These are phyloP conservation scores for Geum urbanum DNA, from an alignment of 306 rosid species.

Conservation along the genomic window DNA sequence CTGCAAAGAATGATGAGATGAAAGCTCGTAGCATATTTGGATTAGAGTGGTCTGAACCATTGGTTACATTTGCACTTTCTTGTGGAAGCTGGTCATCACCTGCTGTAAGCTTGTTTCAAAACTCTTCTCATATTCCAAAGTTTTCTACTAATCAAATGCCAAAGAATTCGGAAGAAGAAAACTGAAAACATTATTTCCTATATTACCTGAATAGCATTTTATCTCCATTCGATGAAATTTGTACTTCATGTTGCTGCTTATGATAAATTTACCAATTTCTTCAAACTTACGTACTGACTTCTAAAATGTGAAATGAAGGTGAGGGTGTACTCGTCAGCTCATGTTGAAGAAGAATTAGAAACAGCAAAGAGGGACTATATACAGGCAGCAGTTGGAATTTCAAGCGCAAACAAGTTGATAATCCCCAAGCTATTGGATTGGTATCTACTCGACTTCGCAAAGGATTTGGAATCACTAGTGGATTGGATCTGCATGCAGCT, in stretches of 20 bases:
- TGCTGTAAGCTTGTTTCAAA: slow-evolving; percentile 59
- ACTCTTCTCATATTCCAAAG: neutral
- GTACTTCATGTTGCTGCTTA: neutral
- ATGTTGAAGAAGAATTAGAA: slow-evolving; percentile 72
- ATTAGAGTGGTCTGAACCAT: slow-evolving; percentile 83
- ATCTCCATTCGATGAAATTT: neutral
- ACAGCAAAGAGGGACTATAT: slow-evolving; percentile 74
- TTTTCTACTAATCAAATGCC: neutral
- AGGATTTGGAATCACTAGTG: slow-evolving; percentile 73
- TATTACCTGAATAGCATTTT: neutral
- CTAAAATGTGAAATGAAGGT: slow-evolving; percentile 48
- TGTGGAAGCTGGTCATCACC: slow-evolving; percentile 99
- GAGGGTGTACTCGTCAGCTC: slow-evolving; percentile 65
- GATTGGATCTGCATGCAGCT: slow-evolving; percentile 85
- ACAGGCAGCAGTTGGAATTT: slow-evolving; percentile 67
- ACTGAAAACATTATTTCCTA: no score
- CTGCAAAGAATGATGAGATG: slow-evolving; percentile 72
- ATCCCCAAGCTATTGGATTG: slow-evolving; percentile 82
- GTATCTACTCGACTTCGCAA: slow-evolving; percentile 86
- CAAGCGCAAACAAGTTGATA: slow-evolving; percentile 52
- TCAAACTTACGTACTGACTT: slow-evolving; percentile 14
- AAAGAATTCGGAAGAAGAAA: neutral
- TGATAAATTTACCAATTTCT: neutral
- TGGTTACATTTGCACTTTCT: slow-evolving; percentile 92
- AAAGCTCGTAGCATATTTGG: slow-evolving; percentile 73